A percentile compares a stretch with the other conserved stretches of the same genome.
These are phyloP conservation scores for Kwoniella dendrophila DNA, from an alignment of 768 basidiomycete species.

Conservation along the genomic window DNA sequence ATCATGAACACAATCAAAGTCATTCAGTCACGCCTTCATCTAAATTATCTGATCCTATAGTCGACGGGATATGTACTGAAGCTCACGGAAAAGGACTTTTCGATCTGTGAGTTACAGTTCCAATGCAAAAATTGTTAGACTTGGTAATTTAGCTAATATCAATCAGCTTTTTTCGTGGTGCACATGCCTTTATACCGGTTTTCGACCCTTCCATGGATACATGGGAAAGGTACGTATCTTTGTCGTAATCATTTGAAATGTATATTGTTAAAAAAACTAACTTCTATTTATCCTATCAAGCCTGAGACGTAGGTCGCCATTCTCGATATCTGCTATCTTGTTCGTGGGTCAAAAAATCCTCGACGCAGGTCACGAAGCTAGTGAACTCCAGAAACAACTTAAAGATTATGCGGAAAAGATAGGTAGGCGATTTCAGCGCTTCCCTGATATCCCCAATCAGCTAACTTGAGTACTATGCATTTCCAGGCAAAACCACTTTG, in stretches of 20 bases:
- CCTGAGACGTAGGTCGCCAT: constrained; percentile 24
- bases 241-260: not conserved
- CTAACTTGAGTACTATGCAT: not conserved
- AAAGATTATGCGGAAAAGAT: constrained; percentile 28
- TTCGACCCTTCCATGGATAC: constrained; percentile 45
- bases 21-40: constrained; percentile 8
- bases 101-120: constrained; percentile 42
- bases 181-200: constrained; percentile 40
- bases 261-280: not conserved
- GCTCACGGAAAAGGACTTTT: constrained; percentile 31
- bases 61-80: constrained; percentile 30
- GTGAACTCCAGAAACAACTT: constrained; percentile 19
- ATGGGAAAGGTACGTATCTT: constrained; percentile 33
- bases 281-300: constrained; percentile 9
- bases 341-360: constrained; percentile 25
- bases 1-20: not conserved
- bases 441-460: too few relatives aligned
- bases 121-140: too few relatives aligned
- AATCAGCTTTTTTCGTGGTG: constrained; percentile 38
- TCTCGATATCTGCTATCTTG: constrained; percentile 22
- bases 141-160: too few relatives aligned
- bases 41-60: constrained; percentile 28
- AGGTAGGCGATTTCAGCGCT: constrained; percentile 5
- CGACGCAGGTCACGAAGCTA: constrained; percentile 20
- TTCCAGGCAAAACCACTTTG: constrained; percentile 7